Evolutionary conservation across 2,329 filamentous ascomycete genomes (phyloP).

Genomic region (Colletotrichum incanum): DNA sequence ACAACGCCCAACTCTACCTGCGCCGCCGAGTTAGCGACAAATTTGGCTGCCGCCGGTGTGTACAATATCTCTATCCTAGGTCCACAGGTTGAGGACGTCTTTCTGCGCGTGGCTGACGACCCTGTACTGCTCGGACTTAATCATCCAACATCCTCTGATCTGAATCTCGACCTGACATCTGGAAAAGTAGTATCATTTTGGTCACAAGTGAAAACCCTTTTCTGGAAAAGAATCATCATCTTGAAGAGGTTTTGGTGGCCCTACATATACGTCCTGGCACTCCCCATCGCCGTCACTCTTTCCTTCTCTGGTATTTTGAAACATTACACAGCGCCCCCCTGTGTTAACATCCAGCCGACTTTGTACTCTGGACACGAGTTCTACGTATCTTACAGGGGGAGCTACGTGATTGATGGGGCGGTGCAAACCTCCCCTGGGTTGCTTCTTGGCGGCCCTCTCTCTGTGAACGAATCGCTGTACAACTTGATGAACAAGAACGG

Average conservation of each 20-base stretch:
- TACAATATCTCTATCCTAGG: conserved; percentile 52
- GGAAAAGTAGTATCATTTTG: conserved; percentile 6
- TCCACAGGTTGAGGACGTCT: conserved; percentile 54
- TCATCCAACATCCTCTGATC: background rate
- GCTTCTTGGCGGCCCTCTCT: conserved; percentile 4
- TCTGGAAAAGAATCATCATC: conserved; percentile 46
- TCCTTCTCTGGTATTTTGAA: conserved; percentile 26
- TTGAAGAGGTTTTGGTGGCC: conserved; percentile 46
- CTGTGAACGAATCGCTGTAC: conserved; percentile 1
- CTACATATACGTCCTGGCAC: conserved; percentile 43
- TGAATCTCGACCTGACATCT: background rate
- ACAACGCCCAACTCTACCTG: conserved; percentile 59
- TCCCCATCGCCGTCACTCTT: conserved; percentile 46
- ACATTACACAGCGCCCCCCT: background rate
- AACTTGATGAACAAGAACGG: background rate
- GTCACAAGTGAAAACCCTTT: conserved; percentile 42
- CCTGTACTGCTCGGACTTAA: background rate
- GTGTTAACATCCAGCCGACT: background rate
- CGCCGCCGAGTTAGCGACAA: conserved; percentile 49
- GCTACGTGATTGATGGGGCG: background rate
- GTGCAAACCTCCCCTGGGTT: background rate
- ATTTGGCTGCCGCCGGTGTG: conserved; percentile 66
- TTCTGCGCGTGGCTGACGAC: conserved; percentile 49
- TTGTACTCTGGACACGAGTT: background rate
- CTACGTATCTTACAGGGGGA: background rate